Evolutionary conservation across 2,329 filamentous ascomycete species (phyloP), one percentile per base, ranked within the genome.

Genomic region (Cladosporium sp.): DNA sequence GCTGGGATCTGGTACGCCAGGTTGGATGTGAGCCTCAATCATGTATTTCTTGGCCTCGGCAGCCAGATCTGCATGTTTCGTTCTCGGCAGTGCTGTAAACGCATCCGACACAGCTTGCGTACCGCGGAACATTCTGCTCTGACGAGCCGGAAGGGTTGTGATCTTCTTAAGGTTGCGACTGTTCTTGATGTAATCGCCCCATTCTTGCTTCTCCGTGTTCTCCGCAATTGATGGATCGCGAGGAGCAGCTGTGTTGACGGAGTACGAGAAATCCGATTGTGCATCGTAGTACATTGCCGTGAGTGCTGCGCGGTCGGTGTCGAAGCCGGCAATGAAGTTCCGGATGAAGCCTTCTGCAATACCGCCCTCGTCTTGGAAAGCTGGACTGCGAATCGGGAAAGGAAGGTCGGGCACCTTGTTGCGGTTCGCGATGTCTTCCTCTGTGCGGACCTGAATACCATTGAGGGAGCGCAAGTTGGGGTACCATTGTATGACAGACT

Each of bases 401-500:
- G 71, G 87, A 69, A 73, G 80, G 78, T 69, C 85, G 74, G 62
- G 80, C 66, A 25, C 78, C 77, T 50, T 79, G 74, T 60, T 79
- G 74, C 65, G 78, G 74, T 58, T 84, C 80, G 83, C 84, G 54
- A 89, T 78, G 67, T 92, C 84, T 67, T 90, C 85, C 0, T 86
- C 81, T 1, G 88, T 89, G 60, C 91, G 85, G 17, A 96, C 84
- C 69, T 88, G 84, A 5, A 84, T 78, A 57, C 86, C 85, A 72
- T 95, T 96, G 64, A 97, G 78, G 60, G 87, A 83, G 67, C 87
- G 85, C 15, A 97, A 82, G 60, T 85, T 88, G 0, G 91, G 92
- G 69, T 90, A 97, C 88, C 91, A 95, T 40, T 85, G 84, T 30
- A 90, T 78, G 59, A 97, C 77, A 51, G 90, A 88, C 15, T 82